Evolutionary conservation across 345 rosid species (phyloP).

Genomic region (Brassica incana): DNA sequence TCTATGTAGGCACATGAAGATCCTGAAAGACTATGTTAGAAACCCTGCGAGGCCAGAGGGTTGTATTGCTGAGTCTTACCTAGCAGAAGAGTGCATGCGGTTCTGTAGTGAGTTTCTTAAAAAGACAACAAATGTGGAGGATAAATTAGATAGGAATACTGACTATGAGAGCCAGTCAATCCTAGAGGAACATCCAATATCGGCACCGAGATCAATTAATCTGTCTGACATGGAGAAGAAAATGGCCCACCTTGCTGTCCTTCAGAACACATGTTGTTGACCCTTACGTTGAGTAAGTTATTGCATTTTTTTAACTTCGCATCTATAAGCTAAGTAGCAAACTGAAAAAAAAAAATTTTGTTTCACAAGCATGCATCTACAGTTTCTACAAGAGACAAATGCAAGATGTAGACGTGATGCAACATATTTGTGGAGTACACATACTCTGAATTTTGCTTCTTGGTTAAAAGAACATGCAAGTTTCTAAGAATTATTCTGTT

Average conservation of each 20-base stretch:
- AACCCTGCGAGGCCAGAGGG: neutral
- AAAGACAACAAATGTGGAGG: neutral
- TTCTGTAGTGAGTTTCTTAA: neutral
- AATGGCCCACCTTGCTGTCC: neutral
- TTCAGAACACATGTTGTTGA: neutral
- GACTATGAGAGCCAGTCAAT: neutral
- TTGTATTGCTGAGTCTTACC: neutral
- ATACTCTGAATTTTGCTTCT: neutral
- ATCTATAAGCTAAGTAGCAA: no score
- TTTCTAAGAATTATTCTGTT: neutral
- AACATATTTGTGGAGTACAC: neutral
- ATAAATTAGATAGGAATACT: neutral
- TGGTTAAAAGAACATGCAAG: neutral
- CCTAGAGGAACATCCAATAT: neutral
- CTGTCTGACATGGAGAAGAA: neutral
- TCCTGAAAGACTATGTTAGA: neutral
- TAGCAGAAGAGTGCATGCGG: neutral
- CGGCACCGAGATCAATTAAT: neutral
- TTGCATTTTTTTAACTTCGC: neutral
- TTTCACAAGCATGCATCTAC: neutral
- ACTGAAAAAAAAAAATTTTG: neutral
- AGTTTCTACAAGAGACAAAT: neutral
- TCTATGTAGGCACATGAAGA: neutral
- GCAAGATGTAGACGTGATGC: neutral
- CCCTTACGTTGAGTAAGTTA: conserved; percentile 4